These are phyloP conservation scores for Flaveria ramosissima DNA, from an alignment of 129 eudicot species.

Conservation along the genomic window DNA sequence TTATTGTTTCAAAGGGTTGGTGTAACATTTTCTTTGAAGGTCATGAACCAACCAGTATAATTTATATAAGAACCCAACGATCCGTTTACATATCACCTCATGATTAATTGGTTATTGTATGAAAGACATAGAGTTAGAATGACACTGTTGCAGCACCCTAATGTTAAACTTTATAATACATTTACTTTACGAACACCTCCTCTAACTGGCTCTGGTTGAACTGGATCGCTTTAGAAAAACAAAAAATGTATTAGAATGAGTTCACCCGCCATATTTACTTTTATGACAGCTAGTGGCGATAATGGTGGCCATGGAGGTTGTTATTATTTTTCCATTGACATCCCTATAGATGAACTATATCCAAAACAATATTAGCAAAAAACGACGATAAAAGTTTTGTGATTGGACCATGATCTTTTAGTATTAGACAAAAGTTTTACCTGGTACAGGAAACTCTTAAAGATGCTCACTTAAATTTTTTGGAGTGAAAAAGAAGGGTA, in stretches of 20 bases:
- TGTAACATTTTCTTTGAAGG: constrained; percentile 26
- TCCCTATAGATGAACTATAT: constrained; percentile 4
- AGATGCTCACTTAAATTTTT: constrained; percentile 1
- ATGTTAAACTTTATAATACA: too few species aligned
- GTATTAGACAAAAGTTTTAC: constrained; percentile 4
- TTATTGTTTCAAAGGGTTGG: constrained; percentile 29
- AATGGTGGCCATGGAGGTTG: not conserved
- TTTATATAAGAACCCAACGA: not conserved
- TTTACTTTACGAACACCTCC: too few species aligned
- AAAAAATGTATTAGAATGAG: not conserved
- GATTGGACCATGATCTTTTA: constrained; percentile 14
- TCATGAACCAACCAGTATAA: not conserved
- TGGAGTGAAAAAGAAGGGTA: not conserved
- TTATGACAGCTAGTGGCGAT: not conserved
- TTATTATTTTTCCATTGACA: not conserved
- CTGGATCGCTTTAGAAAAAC: not conserved
- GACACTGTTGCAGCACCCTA: too few species aligned
- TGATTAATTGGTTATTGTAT: not conserved
- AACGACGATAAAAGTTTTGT: not conserved
- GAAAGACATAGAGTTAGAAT: not conserved
- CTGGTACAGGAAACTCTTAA: not conserved
- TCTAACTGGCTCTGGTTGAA: not conserved
- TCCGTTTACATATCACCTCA: too few species aligned
- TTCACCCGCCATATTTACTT: not conserved
- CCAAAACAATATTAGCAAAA: constrained; percentile 14